phyloP scores from a whole-genome alignment of 352 stramenopile genomes.

The Pythium oligandrum region DNA sequence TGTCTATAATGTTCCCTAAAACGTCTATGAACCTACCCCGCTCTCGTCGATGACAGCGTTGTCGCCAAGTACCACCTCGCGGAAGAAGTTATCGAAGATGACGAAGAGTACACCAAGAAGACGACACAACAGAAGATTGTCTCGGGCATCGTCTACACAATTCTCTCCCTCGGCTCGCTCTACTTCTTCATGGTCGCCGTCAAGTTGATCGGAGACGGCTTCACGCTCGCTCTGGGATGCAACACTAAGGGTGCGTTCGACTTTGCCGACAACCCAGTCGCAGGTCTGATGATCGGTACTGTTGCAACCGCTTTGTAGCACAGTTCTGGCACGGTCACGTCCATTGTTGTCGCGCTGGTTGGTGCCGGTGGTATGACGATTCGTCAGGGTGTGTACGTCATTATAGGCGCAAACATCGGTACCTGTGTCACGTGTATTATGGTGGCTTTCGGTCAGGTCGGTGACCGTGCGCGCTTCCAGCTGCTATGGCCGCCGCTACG shows the following conservation, averaged over 20 bases:
- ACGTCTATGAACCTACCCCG: no score
- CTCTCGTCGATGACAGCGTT: no score
- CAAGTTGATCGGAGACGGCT: slow-evolving; percentile 33
- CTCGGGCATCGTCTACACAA: slow-evolving; percentile 7
- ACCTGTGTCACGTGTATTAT: no score
- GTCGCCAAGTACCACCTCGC: no score
- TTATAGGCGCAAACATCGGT: no score
- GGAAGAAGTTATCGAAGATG: no score
- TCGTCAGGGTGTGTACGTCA: slow-evolving; percentile 61
- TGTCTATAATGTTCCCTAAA: no score
- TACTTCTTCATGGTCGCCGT: slow-evolving; percentile 57
- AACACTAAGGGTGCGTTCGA: slow-evolving; percentile 25
- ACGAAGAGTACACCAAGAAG: slow-evolving; percentile 12
- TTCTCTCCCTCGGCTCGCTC: slow-evolving; percentile 10
- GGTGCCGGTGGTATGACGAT: slow-evolving; percentile 39
- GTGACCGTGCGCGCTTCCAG: slow-evolving; percentile 33
- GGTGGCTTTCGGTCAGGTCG: no score
- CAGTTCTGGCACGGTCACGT: slow-evolving; percentile 40
- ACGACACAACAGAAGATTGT: slow-evolving; percentile 14
- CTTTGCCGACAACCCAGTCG: slow-evolving; percentile 31
- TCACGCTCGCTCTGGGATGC: slow-evolving; percentile 39
- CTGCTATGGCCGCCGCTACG: slow-evolving; percentile 17
- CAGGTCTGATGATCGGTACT: slow-evolving; percentile 40
- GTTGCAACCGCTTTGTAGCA: slow-evolving; percentile 39
- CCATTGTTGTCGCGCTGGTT: slow-evolving; percentile 39